phyloP scores from a whole-genome alignment of 129 eudicot species.

The Helianthus annuus region HanXRQr2.0-SUNRISE NC_035433.2:143143797-143144296 shows the following conservation, averaged over 20 bases:
- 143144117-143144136: not conserved
- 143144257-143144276: constrained; percentile 86
- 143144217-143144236: constrained; percentile 46
- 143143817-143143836: not conserved
- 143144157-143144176: constrained; percentile 30
- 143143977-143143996: no score
- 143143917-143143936: not conserved
- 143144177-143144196: constrained; percentile 45
- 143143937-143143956: no score
- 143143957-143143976: no score
- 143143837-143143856: not conserved
- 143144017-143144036: no score
- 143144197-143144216: constrained; percentile 55
- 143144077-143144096: no score
- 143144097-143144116: no score
- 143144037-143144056: no score
- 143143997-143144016: no score
- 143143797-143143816: not conserved
- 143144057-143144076: no score
- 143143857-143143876: not conserved
- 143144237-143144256: constrained; percentile 54
- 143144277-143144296: constrained; percentile 60
- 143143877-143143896: not conserved
- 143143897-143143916: not conserved
- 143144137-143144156: constrained; percentile 39